Percentiles rank a stretch among this genome's conserved stretches.
Conservation (phyloP, 257 asterid species). For the Solanum microdontum region DNA sequence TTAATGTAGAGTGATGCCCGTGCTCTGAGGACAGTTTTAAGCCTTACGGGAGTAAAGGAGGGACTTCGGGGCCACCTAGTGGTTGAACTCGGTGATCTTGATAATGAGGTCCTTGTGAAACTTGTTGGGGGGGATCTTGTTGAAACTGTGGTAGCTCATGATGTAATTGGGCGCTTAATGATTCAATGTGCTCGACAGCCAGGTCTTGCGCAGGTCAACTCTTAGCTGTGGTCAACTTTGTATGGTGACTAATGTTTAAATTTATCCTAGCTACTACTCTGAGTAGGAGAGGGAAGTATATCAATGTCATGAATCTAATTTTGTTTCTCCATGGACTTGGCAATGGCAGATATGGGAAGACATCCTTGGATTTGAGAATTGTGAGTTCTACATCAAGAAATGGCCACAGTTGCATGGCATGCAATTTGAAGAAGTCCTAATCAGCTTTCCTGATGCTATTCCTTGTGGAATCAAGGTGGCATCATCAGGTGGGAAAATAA, state of each 20-base stretch:
- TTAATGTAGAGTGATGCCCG: conserved; percentile 86
- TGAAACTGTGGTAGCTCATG: conserved; percentile 94
- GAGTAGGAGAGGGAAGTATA: neutral
- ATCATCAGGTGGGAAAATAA: conserved; percentile 69
- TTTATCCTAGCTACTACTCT: neutral
- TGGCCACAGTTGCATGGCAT: conserved; percentile 80
- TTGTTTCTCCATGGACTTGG: conserved; percentile 11
- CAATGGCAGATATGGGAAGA: conserved; percentile 80
- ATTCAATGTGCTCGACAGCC: conserved; percentile 96
- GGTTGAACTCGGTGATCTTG: conserved; percentile 88
- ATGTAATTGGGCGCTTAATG: conserved; percentile 87
- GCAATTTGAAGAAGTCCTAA: conserved; percentile 77
- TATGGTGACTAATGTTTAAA: neutral
- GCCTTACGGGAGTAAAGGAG: conserved; percentile 89
- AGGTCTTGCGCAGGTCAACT: conserved; percentile 90
- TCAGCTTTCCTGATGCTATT: conserved; percentile 82
- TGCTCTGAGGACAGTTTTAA: conserved; percentile 79
- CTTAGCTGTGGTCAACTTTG: neutral
- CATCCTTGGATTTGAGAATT: conserved; percentile 86
- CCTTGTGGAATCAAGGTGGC: conserved; percentile 91
- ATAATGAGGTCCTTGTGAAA: conserved; percentile 80
- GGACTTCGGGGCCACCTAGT: conserved; percentile 79
- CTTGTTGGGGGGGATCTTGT: conserved; percentile 90
- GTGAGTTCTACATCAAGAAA: conserved; percentile 77
- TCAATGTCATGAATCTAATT: neutral